Evolutionary conservation across 2,329 filamentous ascomycete genomes (phyloP).

Genomic region (Cephalotrichum gorgonifer): DNA sequence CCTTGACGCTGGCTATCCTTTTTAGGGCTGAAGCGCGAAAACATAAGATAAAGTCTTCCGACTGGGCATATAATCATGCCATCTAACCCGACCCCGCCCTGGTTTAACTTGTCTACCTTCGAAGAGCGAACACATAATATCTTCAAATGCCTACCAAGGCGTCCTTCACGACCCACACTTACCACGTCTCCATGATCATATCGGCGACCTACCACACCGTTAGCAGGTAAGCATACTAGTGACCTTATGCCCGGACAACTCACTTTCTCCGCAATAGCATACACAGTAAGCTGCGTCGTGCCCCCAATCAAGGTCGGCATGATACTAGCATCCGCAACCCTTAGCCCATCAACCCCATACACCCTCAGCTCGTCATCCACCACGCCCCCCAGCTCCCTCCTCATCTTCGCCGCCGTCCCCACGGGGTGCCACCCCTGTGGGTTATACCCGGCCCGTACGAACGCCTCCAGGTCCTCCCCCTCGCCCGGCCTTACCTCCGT

Average conservation of each 20-base stretch:
- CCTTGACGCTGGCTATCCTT: too few species aligned
- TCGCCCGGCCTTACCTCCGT: slow-evolving; percentile 1
- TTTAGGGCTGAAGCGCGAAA: too few species aligned
- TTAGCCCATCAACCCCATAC: slow-evolving; percentile 13
- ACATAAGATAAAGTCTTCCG: too few species aligned
- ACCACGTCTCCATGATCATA: slow-evolving; percentile 1
- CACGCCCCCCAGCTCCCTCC: slow-evolving; percentile 26
- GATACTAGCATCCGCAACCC: slow-evolving; percentile 26
- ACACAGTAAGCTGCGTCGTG: slow-evolving; percentile 17
- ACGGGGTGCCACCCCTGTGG: slow-evolving; percentile 3
- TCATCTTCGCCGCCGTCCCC: slow-evolving; percentile 24
- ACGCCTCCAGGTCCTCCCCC: neutral
- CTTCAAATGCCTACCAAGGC: neutral
- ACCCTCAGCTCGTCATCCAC: slow-evolving; percentile 16
- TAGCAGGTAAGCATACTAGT: neutral
- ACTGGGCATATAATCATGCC: too few species aligned
- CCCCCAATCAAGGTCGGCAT: slow-evolving; percentile 17
- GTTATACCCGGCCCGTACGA: neutral
- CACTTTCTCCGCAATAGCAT: slow-evolving; percentile 22
- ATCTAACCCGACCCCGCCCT: too few species aligned
- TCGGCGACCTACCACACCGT: neutral
- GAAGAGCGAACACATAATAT: too few species aligned
- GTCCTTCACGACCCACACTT: neutral
- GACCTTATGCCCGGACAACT: slow-evolving; percentile 3
- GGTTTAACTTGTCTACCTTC: too few species aligned